phyloP scores from a whole-genome alignment of 106 monocot genomes.

The Hemerocallis citrina region DNA sequence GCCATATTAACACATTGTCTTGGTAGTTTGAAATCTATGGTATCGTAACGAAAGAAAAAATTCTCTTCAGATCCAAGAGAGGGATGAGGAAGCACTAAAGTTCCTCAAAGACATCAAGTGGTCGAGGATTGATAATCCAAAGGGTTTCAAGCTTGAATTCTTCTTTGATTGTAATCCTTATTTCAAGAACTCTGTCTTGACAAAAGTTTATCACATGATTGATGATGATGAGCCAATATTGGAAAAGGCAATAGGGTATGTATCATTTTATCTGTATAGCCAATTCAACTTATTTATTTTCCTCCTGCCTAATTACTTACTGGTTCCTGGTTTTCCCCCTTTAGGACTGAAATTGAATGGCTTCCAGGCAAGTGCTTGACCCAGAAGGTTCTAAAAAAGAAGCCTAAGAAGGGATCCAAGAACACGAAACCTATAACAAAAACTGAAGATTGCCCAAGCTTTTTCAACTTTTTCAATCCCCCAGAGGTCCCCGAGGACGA shows the following conservation, averaged over 20 bases:
- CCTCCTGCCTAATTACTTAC: not conserved
- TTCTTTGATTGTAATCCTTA: constrained; percentile 42
- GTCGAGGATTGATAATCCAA: constrained; percentile 32
- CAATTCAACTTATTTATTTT: not conserved
- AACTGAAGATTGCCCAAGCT: constrained; percentile 72
- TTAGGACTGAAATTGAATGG: constrained; percentile 52
- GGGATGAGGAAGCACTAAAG: constrained; percentile 44
- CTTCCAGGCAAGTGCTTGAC: constrained; percentile 47
- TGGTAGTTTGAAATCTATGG: not conserved
- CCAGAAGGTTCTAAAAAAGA: constrained; percentile 76
- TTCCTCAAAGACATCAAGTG: constrained; percentile 45
- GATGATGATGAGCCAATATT: constrained; percentile 50
- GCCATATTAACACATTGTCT: not conserved
- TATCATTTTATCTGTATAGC: not conserved
- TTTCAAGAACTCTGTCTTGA: constrained; percentile 39
- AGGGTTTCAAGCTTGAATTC: constrained; percentile 52
- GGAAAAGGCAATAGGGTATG: constrained; percentile 46
- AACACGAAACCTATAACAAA: constrained; percentile 68
- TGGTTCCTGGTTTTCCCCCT: not conserved
- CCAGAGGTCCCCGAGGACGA: constrained; percentile 78
- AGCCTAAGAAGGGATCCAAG: constrained; percentile 74
- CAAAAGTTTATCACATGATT: constrained; percentile 54
- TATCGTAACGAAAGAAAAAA: not conserved
- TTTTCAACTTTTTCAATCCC: constrained; percentile 96
- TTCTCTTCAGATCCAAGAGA: constrained; percentile 36